Evolutionary conservation across 192 early-diverging fungal species (phyloP).

Genomic region (Linnemannia elongata): DNA sequence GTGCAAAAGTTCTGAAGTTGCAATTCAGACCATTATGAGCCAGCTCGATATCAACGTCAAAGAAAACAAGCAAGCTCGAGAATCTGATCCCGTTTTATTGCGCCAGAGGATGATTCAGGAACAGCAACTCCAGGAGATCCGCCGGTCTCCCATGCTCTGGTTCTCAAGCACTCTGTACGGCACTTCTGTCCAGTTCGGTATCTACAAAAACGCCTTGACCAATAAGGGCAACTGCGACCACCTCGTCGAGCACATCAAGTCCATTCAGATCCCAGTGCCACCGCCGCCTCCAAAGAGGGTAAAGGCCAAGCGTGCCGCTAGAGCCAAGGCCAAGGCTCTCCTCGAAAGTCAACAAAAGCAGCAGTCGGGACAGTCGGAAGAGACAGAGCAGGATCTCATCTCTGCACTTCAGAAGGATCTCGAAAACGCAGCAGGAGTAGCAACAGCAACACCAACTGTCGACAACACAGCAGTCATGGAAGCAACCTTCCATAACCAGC

Average conservation of each 20-base stretch:
- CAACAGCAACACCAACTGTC: not conserved
- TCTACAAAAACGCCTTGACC: slow-evolving; percentile 50
- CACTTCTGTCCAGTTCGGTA: slow-evolving; percentile 40
- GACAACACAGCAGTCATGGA: not conserved
- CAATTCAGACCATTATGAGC: slow-evolving; percentile 3
- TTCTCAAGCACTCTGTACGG: slow-evolving; percentile 31
- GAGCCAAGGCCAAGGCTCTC: slow-evolving; percentile 9
- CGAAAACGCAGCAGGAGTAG: not conserved
- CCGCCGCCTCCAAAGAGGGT: slow-evolving; percentile 1
- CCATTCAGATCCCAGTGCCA: slow-evolving; percentile 2
- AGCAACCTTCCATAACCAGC: not conserved
- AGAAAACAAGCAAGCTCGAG: not conserved
- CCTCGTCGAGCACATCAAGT: not conserved
- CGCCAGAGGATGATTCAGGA: slow-evolving; percentile 6
- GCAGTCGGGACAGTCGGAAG: not conserved
- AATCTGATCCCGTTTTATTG: not conserved
- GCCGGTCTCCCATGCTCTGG: slow-evolving; percentile 40
- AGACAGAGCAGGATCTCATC: not conserved
- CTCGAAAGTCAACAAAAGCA: not conserved
- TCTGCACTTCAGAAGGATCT: slow-evolving; percentile 3
- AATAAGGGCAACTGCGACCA: not conserved
- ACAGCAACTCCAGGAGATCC: slow-evolving; percentile 1
- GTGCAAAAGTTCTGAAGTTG: not conserved
- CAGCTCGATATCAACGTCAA: slow-evolving; percentile 16
- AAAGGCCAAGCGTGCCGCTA: slow-evolving; percentile 10